These are phyloP conservation scores for Phalaenopsis equestris DNA, from an alignment of 106 monocot genomes.

Conservation along the genomic window DNA sequence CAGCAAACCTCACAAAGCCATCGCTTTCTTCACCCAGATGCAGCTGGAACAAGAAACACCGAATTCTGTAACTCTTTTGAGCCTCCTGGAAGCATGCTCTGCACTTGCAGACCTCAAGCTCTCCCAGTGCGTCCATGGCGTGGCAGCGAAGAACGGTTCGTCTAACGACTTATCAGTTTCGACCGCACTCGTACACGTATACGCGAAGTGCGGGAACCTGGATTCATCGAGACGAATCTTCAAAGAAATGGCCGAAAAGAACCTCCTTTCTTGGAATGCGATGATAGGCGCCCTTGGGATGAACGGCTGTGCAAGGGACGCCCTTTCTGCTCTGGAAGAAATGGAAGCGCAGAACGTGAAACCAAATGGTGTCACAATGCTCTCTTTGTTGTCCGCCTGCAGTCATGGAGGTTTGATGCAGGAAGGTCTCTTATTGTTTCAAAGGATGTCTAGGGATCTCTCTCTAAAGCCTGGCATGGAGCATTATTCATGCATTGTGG, in stretches of 20 bases:
- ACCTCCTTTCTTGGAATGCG: conserved; percentile 59
- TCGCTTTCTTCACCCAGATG: conserved; percentile 48
- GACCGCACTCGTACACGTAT: conserved; percentile 54
- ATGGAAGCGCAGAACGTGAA: conserved; percentile 37
- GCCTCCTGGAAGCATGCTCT: conserved; percentile 62
- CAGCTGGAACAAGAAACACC: conserved; percentile 18
- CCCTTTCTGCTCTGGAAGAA: conserved; percentile 41
- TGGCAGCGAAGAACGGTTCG: conserved; percentile 31
- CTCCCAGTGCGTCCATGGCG: conserved; percentile 40
- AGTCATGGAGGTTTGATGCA: conserved; percentile 70
- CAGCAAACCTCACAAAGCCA: conserved; percentile 36
- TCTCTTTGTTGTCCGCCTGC: conserved; percentile 57
- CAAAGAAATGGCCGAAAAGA: conserved; percentile 38
- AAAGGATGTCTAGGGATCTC: conserved; percentile 22
- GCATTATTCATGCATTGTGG: conserved; percentile 72
- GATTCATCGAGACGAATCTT: conserved; percentile 43
- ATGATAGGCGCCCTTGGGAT: conserved; percentile 74
- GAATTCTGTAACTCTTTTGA: conserved; percentile 50
- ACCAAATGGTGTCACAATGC: conserved; percentile 65
- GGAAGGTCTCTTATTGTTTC: conserved; percentile 53
- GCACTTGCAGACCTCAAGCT: conserved; percentile 32
- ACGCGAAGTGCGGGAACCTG: conserved; percentile 72
- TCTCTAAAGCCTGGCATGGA: conserved; percentile 29
- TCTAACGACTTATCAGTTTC: conserved; percentile 26
- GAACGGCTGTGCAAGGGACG: conserved; percentile 53